phyloP scores from a whole-genome alignment of 2,329 filamentous ascomycete genomes.

The Cladophialophora bantiana region DNA sequence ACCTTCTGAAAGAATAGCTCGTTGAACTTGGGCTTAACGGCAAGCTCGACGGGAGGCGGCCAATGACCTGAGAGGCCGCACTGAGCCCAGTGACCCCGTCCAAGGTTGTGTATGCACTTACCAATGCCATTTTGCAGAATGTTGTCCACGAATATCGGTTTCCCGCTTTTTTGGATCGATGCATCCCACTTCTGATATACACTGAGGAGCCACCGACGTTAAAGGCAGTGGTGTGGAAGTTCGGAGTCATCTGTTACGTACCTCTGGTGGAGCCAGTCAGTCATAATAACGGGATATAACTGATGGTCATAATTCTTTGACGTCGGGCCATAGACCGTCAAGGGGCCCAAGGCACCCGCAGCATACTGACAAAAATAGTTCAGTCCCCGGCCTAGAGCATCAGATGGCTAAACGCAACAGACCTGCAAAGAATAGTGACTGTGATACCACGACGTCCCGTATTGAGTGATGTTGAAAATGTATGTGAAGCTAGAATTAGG shows the following conservation, averaged over 20 bases:
- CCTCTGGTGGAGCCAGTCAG: conserved; percentile 13
- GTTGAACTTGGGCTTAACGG: conserved; percentile 1
- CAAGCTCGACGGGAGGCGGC: neutral
- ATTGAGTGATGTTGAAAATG: conserved; percentile 61
- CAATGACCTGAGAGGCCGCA: neutral
- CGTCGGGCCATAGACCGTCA: conserved; percentile 12
- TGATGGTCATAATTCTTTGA: conserved; percentile 11
- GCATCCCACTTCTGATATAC: conserved; percentile 8
- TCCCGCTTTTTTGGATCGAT: neutral
- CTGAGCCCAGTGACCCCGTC: neutral
- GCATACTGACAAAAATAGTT: neutral
- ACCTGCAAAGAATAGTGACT: conserved; percentile 55
- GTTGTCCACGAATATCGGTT: conserved; percentile 8
- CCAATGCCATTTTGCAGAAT: conserved; percentile 16
- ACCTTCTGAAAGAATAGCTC: conserved; percentile 13
- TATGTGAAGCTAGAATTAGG: conserved; percentile 63
- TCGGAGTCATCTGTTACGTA: neutral
- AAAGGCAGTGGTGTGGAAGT: neutral
- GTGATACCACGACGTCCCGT: conserved; percentile 67
- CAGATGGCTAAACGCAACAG: neutral
- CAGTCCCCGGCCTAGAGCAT: neutral
- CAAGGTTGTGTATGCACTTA: neutral
- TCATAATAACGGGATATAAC: conserved; percentile 10
- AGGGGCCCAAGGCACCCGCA: conserved; percentile 9
- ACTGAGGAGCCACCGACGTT: neutral